Base-by-base conservation (phyloP, 2,329 filamentous ascomycete species). In the Scytalidium sp. region DNA sequence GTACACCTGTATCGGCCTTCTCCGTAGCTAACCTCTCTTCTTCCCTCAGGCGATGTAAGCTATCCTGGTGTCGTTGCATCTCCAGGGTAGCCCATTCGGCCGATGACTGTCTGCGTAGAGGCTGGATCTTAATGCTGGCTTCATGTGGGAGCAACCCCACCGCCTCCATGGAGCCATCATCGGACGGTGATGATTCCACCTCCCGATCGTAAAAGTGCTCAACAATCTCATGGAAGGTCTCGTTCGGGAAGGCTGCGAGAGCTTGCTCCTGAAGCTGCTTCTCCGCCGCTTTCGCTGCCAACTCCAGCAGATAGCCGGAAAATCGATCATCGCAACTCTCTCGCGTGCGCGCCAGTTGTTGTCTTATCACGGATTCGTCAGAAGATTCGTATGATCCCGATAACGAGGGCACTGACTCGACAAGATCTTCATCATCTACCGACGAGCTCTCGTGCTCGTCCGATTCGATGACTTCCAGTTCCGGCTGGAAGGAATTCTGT, bases 261-360 rank as follows among this genome's bases (percentile, higher is more conserved):
- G 86, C 88, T 86, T 51, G 85, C 81, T 69, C 91, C 54, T 87
- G 83, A 55, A 97, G 75, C 65, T 93, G 87, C 62, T 85, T 83
- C 65, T 94, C 85, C 8, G 88, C 88, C 62, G 90, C 86, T 62
- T 84, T 86, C 45, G 88, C 88, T 41, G 91, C 89, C 50, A 96
- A 74, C 50, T 88, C 84, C 51, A 96, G 79, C 49, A 96, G 71
- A 66, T 92, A 92, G 32, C 85, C 83, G 46, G 87, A 83, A 58
- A 88, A 87, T 55, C 81, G 80, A 54, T 89, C 88, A 62, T 94
- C 88, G 55, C 88, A 86, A 50, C 78, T 91, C 75, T 74, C 87
- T 67, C 72, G 84, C 76, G 50, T 80, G 75, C 55, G 74, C 72
- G 64, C 80, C 70, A 64, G 52, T 52, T 66, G 62, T 53, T 64